phyloP scores from a whole-genome alignment of 768 basidiomycete genomes.

The Phanerodontia chrysosporium region DNA sequence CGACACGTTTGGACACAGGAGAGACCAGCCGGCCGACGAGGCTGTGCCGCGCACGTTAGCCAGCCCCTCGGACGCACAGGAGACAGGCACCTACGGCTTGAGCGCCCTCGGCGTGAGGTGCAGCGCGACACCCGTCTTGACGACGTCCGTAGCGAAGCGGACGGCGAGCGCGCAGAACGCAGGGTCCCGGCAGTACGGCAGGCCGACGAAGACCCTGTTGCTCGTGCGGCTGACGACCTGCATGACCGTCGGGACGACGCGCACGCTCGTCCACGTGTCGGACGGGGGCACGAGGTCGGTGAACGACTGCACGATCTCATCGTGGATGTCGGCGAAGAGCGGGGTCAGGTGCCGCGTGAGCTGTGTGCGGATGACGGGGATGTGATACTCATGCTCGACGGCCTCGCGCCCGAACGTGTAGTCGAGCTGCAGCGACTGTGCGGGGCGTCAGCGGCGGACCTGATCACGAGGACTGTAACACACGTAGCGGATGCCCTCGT shows the following conservation, averaged over 20 bases:
- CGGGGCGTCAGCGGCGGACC: not conserved
- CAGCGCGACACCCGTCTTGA: slow-evolving; percentile 17
- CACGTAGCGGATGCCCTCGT: slow-evolving; percentile 24
- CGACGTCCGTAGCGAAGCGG: slow-evolving; percentile 28
- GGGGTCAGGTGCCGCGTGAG: slow-evolving; percentile 8
- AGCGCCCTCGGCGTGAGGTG: slow-evolving; percentile 29
- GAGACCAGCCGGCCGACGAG: not conserved
- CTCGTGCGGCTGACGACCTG: slow-evolving; percentile 26
- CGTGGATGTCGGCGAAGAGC: slow-evolving; percentile 17
- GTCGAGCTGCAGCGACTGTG: slow-evolving; percentile 31
- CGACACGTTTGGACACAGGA: not conserved
- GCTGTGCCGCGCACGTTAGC: not conserved
- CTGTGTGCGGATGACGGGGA: slow-evolving; percentile 9
- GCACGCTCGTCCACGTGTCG: slow-evolving; percentile 16
- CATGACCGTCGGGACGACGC: slow-evolving; percentile 13
- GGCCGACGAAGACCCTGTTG: slow-evolving; percentile 45
- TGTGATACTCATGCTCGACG: slow-evolving; percentile 27
- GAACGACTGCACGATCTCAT: slow-evolving; percentile 19
- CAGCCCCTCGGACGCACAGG: not conserved
- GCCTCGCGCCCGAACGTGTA: slow-evolving; percentile 30
- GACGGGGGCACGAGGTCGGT: slow-evolving; percentile 12
- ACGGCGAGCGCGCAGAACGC: slow-evolving; percentile 33
- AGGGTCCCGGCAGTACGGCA: slow-evolving; percentile 42
- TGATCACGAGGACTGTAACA: too few relatives aligned
- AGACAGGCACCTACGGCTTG: slow-evolving; percentile 29